These are phyloP conservation scores for Cyclocybe cylindracea DNA, from an alignment of 768 basidiomycete genomes.

Conservation along the genomic window DNA sequence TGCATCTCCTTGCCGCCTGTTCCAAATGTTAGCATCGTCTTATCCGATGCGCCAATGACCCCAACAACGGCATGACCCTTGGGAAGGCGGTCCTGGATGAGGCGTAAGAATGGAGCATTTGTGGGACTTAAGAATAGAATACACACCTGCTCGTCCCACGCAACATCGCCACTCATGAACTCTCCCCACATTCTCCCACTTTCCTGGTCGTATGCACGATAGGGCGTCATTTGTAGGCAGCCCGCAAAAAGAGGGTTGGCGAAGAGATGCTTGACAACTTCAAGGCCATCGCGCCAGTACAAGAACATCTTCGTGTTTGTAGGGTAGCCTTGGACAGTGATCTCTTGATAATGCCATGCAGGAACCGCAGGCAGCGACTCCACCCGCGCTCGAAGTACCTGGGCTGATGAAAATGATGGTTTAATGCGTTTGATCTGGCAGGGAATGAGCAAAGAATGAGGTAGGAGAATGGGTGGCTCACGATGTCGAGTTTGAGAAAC, in stretches of 20 bases:
- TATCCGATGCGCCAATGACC: neutral
- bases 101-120: neutral
- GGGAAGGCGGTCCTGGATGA: neutral
- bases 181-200: neutral
- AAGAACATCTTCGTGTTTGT: neutral
- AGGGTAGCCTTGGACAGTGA: neutral
- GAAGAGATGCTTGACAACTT: neutral
- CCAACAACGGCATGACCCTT: constrained; percentile 1
- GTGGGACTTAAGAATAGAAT: neutral
- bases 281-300: constrained; percentile 1
- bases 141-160: constrained; percentile 1
- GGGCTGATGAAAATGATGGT: too few relatives aligned
- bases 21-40: neutral
- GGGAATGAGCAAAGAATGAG: too few relatives aligned
- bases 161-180: constrained; percentile 2
- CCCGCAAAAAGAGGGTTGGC: neutral
- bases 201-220: neutral
- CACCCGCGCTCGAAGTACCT: too few relatives aligned
- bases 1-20: neutral
- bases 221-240: neutral
- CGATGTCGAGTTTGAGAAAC: constrained; percentile 1
- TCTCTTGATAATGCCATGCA: neutral
- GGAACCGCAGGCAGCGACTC: too few relatives aligned
- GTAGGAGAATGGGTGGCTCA: neutral
- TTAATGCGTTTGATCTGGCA: too few relatives aligned